Base-by-base conservation (phyloP, 164 flowering plant species). In the Cinnamomum chago region DNA sequence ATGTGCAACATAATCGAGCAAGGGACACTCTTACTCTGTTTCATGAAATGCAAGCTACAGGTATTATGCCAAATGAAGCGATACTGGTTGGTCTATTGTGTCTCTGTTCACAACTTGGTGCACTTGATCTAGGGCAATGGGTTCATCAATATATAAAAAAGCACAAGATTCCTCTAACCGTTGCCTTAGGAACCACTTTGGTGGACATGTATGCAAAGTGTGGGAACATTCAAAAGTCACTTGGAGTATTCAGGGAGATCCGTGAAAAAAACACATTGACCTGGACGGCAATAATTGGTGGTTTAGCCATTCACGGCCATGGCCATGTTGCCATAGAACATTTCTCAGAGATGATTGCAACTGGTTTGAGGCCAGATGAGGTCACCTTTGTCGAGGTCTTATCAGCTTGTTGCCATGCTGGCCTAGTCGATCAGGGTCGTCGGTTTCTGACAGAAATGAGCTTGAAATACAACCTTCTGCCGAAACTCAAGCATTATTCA, bases 151-250 rank as follows among this genome's bases (percentile, higher is more conserved):
- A 81, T 74, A 83, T 89, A 7, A 77, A 84, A 58, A 87, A 75
- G 72, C 80, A 87, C 66, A 80, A 83, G 24, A 79, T 92, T 62
- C 68, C 76, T 60, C 11, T 85, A 5, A 86, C 76, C 77, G 90
- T 84, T 71, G 84, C 83, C 7, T 55, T 90, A 50, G 92, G 92
- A 3, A 92, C 91, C 69, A 88, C 93, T 52, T 74, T 92, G 12
- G 82, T 92, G 30, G 94, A 90, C 83, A 89, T 90, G 97, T 90
- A 89, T 80, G 92, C 89, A 25, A 90, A 90, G 78, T 89, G 95
- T 77, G 92, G 92, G 47, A 87, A 88, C 70, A 87, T 90, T 3
- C 20, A 58, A 22, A 84, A 83, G 77, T 87, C 95, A 24, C 82
- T 85, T 40, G 79, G 82, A 47, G 86, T 89, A 50, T 92, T 92